phyloP scores from a whole-genome alignment of 2,329 filamentous ascomycete genomes.

The Orbilia blumenaviensis region DNA sequence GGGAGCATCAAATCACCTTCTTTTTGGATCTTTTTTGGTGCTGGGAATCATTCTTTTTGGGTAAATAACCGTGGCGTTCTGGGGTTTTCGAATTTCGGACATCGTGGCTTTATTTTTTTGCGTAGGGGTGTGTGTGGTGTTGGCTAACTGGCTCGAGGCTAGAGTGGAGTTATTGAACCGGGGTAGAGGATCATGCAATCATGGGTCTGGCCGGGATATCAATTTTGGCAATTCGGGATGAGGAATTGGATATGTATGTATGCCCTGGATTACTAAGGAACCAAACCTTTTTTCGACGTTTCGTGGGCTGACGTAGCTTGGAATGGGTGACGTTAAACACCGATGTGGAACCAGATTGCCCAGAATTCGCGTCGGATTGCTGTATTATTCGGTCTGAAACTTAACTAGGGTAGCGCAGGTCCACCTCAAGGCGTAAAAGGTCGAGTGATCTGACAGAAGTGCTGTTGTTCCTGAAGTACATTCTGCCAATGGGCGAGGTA shows the following conservation, averaged over 20 bases:
- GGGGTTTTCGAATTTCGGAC: constrained; percentile 1
- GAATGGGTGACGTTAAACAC: too few species aligned
- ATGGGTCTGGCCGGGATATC: not conserved
- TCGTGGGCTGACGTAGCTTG: not conserved
- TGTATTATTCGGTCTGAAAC: not conserved
- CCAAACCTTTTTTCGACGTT: too few species aligned
- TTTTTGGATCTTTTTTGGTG: not conserved
- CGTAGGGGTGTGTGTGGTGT: too few species aligned
- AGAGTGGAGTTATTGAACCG: not conserved
- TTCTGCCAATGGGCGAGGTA: too few species aligned
- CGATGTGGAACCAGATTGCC: not conserved
- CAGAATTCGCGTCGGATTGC: not conserved
- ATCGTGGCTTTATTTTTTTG: constrained; percentile 21
- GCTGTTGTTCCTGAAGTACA: too few species aligned
- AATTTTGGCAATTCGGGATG: not conserved
- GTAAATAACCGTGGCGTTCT: not conserved
- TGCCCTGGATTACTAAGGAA: too few species aligned
- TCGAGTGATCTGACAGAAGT: not conserved
- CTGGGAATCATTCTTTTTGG: not conserved
- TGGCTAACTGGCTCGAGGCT: not conserved
- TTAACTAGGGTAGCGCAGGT: not conserved
- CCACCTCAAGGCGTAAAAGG: not conserved
- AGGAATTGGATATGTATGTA: too few species aligned
- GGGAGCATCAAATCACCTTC: constrained; percentile 1
- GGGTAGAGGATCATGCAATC: not conserved